Conservation (phyloP, 768 basidiomycete genomes). For the Boletus reticulatus region DNA sequence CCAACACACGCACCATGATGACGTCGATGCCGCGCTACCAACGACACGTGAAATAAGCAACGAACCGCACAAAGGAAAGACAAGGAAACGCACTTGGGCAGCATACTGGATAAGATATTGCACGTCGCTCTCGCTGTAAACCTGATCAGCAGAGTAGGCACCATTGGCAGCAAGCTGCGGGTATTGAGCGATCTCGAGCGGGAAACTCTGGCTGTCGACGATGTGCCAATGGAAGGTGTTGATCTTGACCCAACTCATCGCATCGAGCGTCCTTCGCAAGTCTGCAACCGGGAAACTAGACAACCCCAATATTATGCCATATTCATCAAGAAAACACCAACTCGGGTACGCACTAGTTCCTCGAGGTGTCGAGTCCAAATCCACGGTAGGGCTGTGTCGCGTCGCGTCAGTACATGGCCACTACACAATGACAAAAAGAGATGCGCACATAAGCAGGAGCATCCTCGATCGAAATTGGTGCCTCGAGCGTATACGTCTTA, state of each 20-base stretch:
- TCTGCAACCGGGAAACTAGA: conserved; percentile 38
- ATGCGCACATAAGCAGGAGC: conserved; percentile 43
- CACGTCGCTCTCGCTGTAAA: conserved; percentile 59
- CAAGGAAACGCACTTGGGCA: conserved; percentile 50
- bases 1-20: conserved; percentile 39
- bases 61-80: neutral
- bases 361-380: conserved; percentile 44
- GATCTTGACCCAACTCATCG: conserved; percentile 54
- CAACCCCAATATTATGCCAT: neutral
- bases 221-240: conserved; percentile 87
- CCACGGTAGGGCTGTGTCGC: conserved; percentile 36
- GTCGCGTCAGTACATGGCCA: neutral
- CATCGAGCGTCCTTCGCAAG: conserved; percentile 45
- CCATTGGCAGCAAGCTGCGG: conserved; percentile 59
- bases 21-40: conserved; percentile 70
- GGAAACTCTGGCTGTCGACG: conserved; percentile 80
- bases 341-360: conserved; percentile 37
- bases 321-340: neutral
- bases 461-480: conserved; percentile 43
- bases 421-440: neutral
- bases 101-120: conserved; percentile 65
- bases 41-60: neutral
- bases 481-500: conserved; percentile 37
- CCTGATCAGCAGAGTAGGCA: conserved; percentile 57
- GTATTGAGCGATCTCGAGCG: conserved; percentile 60